Conservation (phyloP, 257 asterid genomes). For the Knoxia roxburghii region DNA sequence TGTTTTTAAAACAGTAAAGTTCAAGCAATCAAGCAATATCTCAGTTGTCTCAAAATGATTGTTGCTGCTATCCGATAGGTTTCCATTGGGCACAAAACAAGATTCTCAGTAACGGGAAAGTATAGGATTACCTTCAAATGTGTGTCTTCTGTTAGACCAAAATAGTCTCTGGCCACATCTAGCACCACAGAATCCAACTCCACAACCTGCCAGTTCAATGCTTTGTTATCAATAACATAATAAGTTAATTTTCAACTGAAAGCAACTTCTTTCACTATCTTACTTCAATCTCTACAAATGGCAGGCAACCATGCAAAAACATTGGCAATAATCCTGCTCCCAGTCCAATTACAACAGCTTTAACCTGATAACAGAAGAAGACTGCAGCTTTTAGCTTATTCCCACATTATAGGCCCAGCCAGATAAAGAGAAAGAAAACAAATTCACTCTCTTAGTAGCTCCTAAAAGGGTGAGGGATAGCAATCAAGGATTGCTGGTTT, state of each 20-base stretch:
- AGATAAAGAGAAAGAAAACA: not conserved
- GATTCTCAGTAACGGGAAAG: conserved; percentile 1
- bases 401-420: not conserved
- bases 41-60: not conserved
- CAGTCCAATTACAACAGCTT: conserved; percentile 73
- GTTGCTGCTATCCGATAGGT: not conserved
- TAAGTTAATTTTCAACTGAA: not conserved
- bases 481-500: not conserved
- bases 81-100: not conserved
- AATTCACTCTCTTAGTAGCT: not conserved
- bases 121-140: conserved; percentile 49
- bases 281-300: conserved; percentile 62
- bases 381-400: not conserved
- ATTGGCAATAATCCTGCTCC: conserved; percentile 98
- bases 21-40: not conserved
- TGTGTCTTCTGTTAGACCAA: conserved; percentile 60
- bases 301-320: conserved; percentile 66
- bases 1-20: not conserved
- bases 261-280: conserved; percentile 6
- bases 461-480: not conserved
- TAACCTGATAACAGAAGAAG: conserved; percentile 42
- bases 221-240: conserved; percentile 6
- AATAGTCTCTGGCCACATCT: conserved; percentile 64
- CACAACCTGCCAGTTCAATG: conserved; percentile 50
- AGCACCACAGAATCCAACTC: conserved; percentile 81